Percentiles rank a stretch among this genome's conserved stretches.
phyloP scores from a whole-genome alignment of 257 asterid species.

The Solanum etuberosum region DNA sequence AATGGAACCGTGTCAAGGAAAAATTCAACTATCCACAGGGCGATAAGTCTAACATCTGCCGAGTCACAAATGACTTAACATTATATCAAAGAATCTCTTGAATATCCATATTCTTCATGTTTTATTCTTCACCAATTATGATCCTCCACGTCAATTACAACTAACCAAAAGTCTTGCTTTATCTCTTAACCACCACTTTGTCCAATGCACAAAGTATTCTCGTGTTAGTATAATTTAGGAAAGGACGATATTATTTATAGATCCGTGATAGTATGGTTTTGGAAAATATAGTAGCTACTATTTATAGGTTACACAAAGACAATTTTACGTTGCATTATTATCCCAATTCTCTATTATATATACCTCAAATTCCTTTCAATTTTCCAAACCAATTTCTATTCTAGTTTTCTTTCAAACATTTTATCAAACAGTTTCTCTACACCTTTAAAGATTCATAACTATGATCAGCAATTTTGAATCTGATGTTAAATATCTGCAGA shows the following conservation, averaged over 20 bases:
- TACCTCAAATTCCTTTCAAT: slow-evolving; percentile 3
- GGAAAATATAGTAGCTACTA: neutral
- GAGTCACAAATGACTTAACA: slow-evolving; percentile 24
- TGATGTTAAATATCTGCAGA: slow-evolving; percentile 61
- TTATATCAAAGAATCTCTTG: neutral
- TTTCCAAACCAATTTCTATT: neutral
- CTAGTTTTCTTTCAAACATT: neutral
- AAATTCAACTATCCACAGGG: neutral
- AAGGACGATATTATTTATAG: neutral
- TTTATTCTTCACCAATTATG: slow-evolving; percentile 13
- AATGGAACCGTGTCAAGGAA: neutral
- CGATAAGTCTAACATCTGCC: slow-evolving; percentile 2
- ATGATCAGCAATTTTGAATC: slow-evolving; percentile 61
- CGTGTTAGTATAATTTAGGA: neutral
- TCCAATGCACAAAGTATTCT: fast-evolving
- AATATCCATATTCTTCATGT: neutral
- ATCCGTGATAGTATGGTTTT: neutral
- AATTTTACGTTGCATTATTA: neutral
- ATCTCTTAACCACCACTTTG: neutral
- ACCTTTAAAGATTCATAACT: neutral
- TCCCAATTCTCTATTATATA: slow-evolving; percentile 1
- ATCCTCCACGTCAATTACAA: slow-evolving; percentile 10
- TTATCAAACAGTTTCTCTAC: neutral
- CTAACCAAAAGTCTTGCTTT: neutral
- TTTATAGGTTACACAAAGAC: too few species aligned